A percentile compares a stretch with the other conserved stretches of the same genome.
phyloP scores from a whole-genome alignment of 179 eudicot genomes.

The Silene vulgaris region DNA sequence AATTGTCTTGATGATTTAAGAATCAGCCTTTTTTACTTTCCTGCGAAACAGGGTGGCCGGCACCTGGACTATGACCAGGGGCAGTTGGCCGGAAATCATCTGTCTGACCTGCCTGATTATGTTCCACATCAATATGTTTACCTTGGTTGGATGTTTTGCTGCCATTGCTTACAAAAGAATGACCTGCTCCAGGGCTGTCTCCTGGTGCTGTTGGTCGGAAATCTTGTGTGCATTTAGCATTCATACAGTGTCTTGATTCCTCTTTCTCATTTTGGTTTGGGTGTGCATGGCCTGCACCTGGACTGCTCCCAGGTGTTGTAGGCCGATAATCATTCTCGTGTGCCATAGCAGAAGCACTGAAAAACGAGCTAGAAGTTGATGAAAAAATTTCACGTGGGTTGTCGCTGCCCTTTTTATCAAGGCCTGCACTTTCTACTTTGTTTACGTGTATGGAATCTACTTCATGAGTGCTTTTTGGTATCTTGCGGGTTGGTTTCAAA shows the following conservation, averaged over 20 bases:
- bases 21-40: slow-evolving; percentile 26
- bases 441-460: not conserved
- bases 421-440: slow-evolving; percentile 1
- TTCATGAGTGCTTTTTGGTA: slow-evolving; percentile 4
- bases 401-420: slow-evolving; percentile 12
- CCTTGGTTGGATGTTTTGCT: slow-evolving; percentile 18
- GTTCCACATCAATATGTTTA: slow-evolving; percentile 9
- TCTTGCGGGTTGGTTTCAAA: slow-evolving; percentile 11
- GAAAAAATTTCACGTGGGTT: slow-evolving; percentile 19
- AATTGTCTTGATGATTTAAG: slow-evolving; percentile 23
- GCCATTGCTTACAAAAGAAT: slow-evolving; percentile 15
- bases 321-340: slow-evolving; percentile 21
- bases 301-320: slow-evolving; percentile 25
- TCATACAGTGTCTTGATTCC: slow-evolving; percentile 15
- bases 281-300: slow-evolving; percentile 22
- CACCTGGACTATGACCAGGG: slow-evolving; percentile 60
- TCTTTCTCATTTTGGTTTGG: slow-evolving; percentile 11
- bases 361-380: slow-evolving; percentile 15
- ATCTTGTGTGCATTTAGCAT: slow-evolving; percentile 25
- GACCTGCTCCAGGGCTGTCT: slow-evolving; percentile 38
- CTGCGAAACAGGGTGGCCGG: slow-evolving; percentile 40
- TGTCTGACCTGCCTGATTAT: slow-evolving; percentile 23
- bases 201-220: slow-evolving; percentile 34
- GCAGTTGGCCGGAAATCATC: slow-evolving; percentile 44
- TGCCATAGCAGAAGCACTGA: slow-evolving; percentile 13